Evolutionary conservation across 2,329 filamentous ascomycete genomes (phyloP).

Genomic region (Clonostachys sp.): DNA sequence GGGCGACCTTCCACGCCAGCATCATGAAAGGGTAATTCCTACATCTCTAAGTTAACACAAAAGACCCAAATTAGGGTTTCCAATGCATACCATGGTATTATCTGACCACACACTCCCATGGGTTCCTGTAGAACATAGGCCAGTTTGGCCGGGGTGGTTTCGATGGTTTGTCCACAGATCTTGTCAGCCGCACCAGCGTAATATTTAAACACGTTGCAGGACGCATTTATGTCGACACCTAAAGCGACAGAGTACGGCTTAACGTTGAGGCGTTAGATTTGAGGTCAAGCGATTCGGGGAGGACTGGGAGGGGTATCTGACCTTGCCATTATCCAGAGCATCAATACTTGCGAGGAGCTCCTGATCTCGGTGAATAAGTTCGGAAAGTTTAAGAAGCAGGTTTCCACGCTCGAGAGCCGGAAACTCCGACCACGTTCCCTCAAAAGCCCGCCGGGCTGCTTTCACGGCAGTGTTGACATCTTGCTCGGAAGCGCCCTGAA

Average conservation of each 20-base stretch:
- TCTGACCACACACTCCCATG: conserved; percentile 55
- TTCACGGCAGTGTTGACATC: conserved; percentile 12
- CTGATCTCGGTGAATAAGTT: conserved; percentile 60
- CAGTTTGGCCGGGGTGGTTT: conserved; percentile 73
- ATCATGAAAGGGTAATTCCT: not conserved
- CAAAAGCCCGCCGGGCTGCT: conserved; percentile 57
- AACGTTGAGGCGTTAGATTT: no score
- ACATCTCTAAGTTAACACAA: no score
- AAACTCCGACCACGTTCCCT: conserved; percentile 62
- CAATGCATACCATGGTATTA: conserved; percentile 58
- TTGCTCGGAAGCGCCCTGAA: conserved; percentile 6
- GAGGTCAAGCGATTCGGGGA: no score
- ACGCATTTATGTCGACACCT: no score
- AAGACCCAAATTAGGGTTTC: no score
- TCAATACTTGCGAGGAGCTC: conserved; percentile 43
- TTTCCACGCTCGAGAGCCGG: conserved; percentile 58
- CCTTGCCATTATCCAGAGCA: conserved; percentile 70
- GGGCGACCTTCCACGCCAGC: conserved; percentile 61
- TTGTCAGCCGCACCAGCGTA: conserved; percentile 86
- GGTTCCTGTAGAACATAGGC: conserved; percentile 79
- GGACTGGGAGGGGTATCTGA: conserved; percentile 23
- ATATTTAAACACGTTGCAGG: conserved; percentile 28
- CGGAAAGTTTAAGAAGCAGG: conserved; percentile 63
- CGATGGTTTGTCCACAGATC: conserved; percentile 81
- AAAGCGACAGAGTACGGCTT: no score